Evolutionary conservation across 495 filamentous ascomycete species (phyloP).

Genomic region (Penicillium turbatum): DNA sequence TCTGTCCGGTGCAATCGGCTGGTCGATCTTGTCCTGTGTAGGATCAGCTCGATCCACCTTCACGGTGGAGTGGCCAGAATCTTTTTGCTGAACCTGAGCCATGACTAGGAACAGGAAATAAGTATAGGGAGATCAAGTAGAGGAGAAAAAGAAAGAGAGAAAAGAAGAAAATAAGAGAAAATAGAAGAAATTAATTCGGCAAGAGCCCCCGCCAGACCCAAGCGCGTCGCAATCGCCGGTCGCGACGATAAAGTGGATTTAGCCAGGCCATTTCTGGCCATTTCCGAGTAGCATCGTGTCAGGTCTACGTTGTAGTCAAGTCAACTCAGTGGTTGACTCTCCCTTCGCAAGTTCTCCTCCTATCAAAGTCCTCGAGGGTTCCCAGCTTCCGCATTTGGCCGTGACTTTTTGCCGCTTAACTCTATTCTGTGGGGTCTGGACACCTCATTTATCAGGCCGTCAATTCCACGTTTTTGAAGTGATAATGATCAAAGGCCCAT

Average conservation of each 20-base stretch:
- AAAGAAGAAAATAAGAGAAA: neutral
- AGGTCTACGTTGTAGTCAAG: slow-evolving; percentile 19
- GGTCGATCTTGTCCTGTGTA: slow-evolving; percentile 11
- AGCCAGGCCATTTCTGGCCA: neutral
- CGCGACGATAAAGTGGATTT: slow-evolving; percentile 14
- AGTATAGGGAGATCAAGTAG: neutral
- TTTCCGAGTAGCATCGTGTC: neutral
- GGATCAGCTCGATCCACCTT: slow-evolving; percentile 16
- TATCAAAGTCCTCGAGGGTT: neutral
- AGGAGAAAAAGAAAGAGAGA: neutral
- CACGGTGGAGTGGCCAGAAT: slow-evolving; percentile 12
- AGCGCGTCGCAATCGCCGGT: slow-evolving; percentile 23
- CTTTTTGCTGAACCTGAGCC: slow-evolving; percentile 15
- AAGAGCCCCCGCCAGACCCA: slow-evolving; percentile 15
- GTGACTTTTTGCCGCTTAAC: neutral
- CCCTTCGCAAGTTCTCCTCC: neutral
- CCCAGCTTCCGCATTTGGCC: neutral
- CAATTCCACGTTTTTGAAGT: too few relatives aligned
- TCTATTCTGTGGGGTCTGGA: neutral
- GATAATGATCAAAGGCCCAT: too few relatives aligned
- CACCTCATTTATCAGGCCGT: neutral
- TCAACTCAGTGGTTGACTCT: slow-evolving; percentile 4
- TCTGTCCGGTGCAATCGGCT: slow-evolving; percentile 21
- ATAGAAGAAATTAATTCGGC: neutral
- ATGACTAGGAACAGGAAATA: slow-evolving; percentile 6